These are phyloP conservation scores for Tolypocladium capitatum DNA, from an alignment of 2,329 filamentous ascomycete genomes.

Conservation along the genomic window DNA sequence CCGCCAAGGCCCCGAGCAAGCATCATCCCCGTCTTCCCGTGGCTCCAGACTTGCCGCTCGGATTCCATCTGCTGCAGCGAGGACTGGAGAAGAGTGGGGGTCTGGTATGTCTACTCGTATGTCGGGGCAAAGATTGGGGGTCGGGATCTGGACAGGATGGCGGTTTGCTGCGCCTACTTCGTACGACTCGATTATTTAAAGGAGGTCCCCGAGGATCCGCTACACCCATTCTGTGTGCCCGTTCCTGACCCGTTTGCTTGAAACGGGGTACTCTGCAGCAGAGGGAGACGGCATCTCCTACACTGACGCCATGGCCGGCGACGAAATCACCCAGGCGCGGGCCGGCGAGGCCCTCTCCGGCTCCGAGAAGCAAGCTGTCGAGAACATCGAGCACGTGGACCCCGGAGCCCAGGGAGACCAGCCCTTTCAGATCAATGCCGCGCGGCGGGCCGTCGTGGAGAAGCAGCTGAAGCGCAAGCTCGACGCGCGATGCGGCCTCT, in stretches of 20 bases:
- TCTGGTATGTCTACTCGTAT: no score
- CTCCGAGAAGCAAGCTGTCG: slow-evolving; percentile 4
- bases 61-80: neutral
- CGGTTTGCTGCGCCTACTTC: neutral
- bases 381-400: slow-evolving; percentile 5
- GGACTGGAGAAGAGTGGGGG: neutral
- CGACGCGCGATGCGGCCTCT: slow-evolving; percentile 52
- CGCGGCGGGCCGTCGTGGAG: slow-evolving; percentile 44
- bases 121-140: neutral
- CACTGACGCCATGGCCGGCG: slow-evolving; percentile 6
- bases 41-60: no score
- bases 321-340: slow-evolving; percentile 5
- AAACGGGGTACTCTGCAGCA: neutral
- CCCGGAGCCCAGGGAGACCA: neutral
- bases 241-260: neutral
- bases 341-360: neutral
- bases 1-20: neutral
- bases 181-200: neutral
- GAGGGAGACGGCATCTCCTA: neutral
- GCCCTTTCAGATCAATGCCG: slow-evolving; percentile 20
- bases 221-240: neutral
- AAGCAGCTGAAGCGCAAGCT: slow-evolving; percentile 56
- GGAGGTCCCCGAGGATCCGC: neutral
- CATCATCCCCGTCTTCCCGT: no score
- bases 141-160: neutral